These are phyloP conservation scores for Russula abietina DNA, from an alignment of 768 basidiomycete species.

Conservation along the genomic window DNA sequence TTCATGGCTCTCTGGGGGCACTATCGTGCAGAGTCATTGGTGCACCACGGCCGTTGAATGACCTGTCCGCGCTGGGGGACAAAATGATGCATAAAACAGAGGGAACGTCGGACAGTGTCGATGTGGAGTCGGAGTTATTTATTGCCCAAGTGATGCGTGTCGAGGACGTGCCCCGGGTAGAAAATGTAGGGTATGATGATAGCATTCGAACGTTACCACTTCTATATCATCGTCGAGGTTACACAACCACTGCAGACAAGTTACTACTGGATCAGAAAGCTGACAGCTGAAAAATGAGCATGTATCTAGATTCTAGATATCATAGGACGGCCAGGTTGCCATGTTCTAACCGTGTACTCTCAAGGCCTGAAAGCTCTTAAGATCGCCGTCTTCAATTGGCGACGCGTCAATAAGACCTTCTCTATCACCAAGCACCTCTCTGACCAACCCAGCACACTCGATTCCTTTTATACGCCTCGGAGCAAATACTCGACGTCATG, in stretches of 20 bases:
- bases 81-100: slow-evolving; percentile 21
- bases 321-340: background rate
- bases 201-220: slow-evolving; percentile 43
- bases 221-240: slow-evolving; percentile 56
- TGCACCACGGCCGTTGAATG: slow-evolving; percentile 54
- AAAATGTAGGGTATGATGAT: slow-evolving; percentile 23
- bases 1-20: slow-evolving; percentile 59
- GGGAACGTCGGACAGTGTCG: slow-evolving; percentile 20
- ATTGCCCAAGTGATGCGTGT: slow-evolving; percentile 73
- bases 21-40: slow-evolving; percentile 65
- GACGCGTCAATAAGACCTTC: slow-evolving; percentile 16
- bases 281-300: slow-evolving; percentile 15
- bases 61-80: slow-evolving; percentile 38
- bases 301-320: background rate
- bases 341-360: slow-evolving; percentile 18
- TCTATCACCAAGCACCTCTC: background rate
- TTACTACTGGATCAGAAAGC: slow-evolving; percentile 16
- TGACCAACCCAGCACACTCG: slow-evolving; percentile 3
- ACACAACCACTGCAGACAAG: slow-evolving; percentile 43
- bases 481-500: slow-evolving; percentile 4
- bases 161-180: slow-evolving; percentile 34
- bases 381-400: too few relatives aligned
- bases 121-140: slow-evolving; percentile 62
- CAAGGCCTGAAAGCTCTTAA: slow-evolving; percentile 10
- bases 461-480: slow-evolving; percentile 4